phyloP scores from a whole-genome alignment of 371 early-diverging fungal genomes.

The Chytridiales sp. region DNA sequence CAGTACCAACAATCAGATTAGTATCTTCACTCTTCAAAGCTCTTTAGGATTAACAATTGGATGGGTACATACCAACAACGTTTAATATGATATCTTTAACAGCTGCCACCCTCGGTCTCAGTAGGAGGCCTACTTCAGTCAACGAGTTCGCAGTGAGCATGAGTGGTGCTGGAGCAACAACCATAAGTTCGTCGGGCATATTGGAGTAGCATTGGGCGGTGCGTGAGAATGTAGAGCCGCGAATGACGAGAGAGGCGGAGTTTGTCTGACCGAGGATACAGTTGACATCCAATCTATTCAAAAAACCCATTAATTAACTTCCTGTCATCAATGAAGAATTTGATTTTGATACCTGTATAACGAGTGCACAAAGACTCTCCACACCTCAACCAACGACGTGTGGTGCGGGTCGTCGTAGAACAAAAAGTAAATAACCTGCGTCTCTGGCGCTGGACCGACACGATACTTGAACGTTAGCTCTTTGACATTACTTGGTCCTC shows the following conservation, averaged over 20 bases:
- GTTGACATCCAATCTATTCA: constrained; percentile 44
- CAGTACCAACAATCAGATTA: not conserved
- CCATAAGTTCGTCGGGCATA: constrained; percentile 26
- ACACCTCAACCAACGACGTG: constrained; percentile 39
- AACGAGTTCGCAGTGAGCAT: constrained; percentile 43
- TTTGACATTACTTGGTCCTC: constrained; percentile 21
- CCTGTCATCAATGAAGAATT: not conserved
- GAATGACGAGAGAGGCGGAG: constrained; percentile 36
- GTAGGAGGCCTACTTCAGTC: constrained; percentile 40
- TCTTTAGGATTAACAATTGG: too few species aligned
- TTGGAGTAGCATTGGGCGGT: constrained; percentile 36
- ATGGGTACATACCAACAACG: constrained; percentile 42
- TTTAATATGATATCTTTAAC: constrained; percentile 36
- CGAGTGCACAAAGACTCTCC: constrained; percentile 47
- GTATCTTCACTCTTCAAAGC: too few species aligned
- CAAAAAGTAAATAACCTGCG: constrained; percentile 38
- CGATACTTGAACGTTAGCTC: constrained; percentile 47
- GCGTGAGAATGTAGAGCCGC: constrained; percentile 37
- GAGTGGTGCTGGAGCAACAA: constrained; percentile 36
- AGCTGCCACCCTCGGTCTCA: constrained; percentile 28
- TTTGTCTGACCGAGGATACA: constrained; percentile 50
- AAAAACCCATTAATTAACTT: not conserved
- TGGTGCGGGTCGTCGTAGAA: constrained; percentile 49
- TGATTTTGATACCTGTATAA: constrained; percentile 26
- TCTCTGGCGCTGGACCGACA: constrained; percentile 33